phyloP scores from a whole-genome alignment of 78 protist species.

The Cyanophora paradoxa region DNA sequence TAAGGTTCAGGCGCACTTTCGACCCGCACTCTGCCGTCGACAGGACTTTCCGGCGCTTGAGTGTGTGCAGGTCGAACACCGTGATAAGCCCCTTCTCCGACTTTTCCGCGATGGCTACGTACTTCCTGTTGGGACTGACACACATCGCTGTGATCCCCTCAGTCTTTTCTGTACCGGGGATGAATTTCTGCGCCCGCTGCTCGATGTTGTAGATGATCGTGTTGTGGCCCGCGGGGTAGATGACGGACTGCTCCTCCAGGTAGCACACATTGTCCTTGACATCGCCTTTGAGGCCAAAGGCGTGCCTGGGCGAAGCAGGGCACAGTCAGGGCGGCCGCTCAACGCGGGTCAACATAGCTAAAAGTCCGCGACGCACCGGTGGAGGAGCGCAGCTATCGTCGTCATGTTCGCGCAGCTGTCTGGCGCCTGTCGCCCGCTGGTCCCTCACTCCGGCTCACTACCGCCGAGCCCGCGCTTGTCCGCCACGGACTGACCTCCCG shows the following conservation, averaged over 20 bases:
- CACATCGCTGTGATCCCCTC: conserved; percentile 46
- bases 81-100: conserved; percentile 22
- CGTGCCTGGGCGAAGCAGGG: conserved; percentile 21
- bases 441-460: too few species aligned
- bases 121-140: conserved; percentile 34
- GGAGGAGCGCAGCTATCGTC: conserved; percentile 7
- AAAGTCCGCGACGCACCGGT: not conserved
- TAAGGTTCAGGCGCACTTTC: not conserved
- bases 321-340: not conserved
- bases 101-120: conserved; percentile 55
- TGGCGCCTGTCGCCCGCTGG: too few species aligned
- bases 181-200: conserved; percentile 29
- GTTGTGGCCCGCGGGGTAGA: conserved; percentile 48
- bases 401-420: not conserved
- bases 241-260: conserved; percentile 39
- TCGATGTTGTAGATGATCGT: conserved; percentile 30
- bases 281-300: conserved; percentile 49
- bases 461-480: too few species aligned
- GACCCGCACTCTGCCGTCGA: conserved; percentile 2
- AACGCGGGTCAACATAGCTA: not conserved
- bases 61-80: conserved; percentile 42
- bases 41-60: conserved; percentile 17
- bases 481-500: too few species aligned
- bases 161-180: conserved; percentile 25
- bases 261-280: conserved; percentile 34